Evolutionary conservation across 352 stramenopile species (phyloP), one percentile per base, ranked within the genome.

Genomic region (Globisporangium nagaii): DNA sequence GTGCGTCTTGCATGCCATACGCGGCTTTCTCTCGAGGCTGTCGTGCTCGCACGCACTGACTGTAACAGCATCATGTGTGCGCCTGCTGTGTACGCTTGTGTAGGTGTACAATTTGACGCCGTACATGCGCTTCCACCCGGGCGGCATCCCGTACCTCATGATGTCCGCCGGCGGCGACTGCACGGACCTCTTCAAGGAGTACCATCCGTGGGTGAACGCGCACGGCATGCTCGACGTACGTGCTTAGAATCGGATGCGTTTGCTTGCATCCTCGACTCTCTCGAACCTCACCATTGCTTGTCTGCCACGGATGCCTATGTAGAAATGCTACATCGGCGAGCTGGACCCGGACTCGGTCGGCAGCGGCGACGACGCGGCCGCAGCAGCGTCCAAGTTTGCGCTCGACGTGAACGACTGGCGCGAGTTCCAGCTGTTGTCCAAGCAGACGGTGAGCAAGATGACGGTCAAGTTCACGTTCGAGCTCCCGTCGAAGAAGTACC

Each of bases 71-170:
- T n/a, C n/a, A n/a, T n/a, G n/a, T n/a, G n/a, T n/a, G n/a, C n/a
- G n/a, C n/a, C n/a, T n/a, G n/a, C n/a, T n/a, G n/a, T n/a, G n/a
- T n/a, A n/a, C n/a, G n/a, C n/a, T n/a, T 24, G 4, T 44, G 28
- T 50, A 71, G 49, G 75, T 94, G 45, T 95, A 99, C 75, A 98
- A 99, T 77, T 81, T 99, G 49, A 96, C 91, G 32, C 85, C 93
- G 9, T 99, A 99, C 79, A 70, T 99, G 47, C 78, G 86, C 52
- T 99, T 98, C 74, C 97, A 99, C 75, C 97, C 97, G 3, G 96
- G 97, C n/a, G 97, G 97, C 25, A 62, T 95, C 41, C 65, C 77
- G 20, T 96, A 98, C 67, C 74, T 99, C 19, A 84, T 98, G 64
- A 70, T 88, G 48, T 72, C 70, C 15, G 92, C 88, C 10, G 97